Conservation (phyloP, 2,329 filamentous ascomycete species). For the Beauveria varroae region DNA sequence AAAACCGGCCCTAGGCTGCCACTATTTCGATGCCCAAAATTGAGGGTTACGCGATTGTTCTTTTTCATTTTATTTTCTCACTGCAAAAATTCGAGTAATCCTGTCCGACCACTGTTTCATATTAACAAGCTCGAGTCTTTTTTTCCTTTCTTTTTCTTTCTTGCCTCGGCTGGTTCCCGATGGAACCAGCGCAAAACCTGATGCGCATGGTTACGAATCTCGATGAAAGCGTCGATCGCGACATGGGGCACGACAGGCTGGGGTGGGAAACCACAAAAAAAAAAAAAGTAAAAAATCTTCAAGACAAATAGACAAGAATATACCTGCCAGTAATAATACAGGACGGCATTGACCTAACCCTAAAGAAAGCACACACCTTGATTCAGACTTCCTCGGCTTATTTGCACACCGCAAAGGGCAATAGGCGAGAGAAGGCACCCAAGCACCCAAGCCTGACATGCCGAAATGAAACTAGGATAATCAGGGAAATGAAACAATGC, state of each 20-base stretch:
- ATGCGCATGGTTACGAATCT: constrained; percentile 1
- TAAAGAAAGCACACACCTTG: neutral
- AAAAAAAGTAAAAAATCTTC: neutral
- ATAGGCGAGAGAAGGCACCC: neutral
- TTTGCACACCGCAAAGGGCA: no score
- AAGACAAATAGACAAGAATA: neutral
- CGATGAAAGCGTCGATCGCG: constrained; percentile 5
- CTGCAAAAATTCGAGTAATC: no score
- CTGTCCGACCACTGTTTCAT: neutral
- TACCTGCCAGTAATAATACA: neutral
- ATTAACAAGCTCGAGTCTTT: neutral
- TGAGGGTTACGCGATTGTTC: no score
- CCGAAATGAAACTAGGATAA: neutral
- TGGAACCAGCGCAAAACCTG: neutral
- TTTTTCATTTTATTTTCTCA: no score
- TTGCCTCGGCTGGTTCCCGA: neutral
- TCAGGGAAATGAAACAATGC: neutral
- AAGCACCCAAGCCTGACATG: neutral
- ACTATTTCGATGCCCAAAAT: no score
- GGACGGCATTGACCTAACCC: neutral
- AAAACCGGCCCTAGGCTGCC: no score
- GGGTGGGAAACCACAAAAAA: neutral
- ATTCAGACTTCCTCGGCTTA: neutral
- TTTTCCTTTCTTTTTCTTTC: neutral
- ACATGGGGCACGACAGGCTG: neutral